These are phyloP conservation scores for Fusarium sp. DNA, from an alignment of 2,329 filamentous ascomycete species.

Conservation along the genomic window DNA sequence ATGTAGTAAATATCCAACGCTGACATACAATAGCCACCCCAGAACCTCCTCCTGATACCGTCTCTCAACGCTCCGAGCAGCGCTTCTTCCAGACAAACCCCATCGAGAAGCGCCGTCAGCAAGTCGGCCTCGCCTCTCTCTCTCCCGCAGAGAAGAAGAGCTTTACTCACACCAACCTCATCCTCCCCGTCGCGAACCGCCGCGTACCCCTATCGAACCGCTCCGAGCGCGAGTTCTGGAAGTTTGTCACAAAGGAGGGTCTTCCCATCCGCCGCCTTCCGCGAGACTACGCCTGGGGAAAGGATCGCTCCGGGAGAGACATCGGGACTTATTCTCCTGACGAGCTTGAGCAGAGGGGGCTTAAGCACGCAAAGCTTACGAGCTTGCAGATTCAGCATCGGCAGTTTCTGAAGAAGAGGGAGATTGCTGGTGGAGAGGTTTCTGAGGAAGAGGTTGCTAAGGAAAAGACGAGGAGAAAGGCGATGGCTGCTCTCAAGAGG, in stretches of 20 bases:
- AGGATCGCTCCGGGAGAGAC: constrained; percentile 62
- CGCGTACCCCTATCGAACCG: constrained; percentile 56
- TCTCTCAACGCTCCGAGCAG: constrained; percentile 60
- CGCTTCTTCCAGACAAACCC: constrained; percentile 64
- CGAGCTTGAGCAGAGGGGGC: constrained; percentile 57
- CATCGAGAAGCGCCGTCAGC: constrained; percentile 57
- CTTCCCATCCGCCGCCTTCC: constrained; percentile 61
- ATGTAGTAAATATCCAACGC: neutral
- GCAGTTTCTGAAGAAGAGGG: constrained; percentile 56
- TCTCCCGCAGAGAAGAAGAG: constrained; percentile 61
- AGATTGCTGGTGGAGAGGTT: constrained; percentile 37
- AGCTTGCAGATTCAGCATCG: constrained; percentile 58
- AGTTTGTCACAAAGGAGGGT: constrained; percentile 63
- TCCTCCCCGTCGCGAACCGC: constrained; percentile 55
- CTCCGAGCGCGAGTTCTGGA: constrained; percentile 69
- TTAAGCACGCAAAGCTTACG: constrained; percentile 57
- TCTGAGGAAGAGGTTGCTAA: constrained; percentile 55
- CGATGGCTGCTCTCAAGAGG: constrained; percentile 63
- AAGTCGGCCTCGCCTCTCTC: constrained; percentile 58
- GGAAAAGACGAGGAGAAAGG: constrained; percentile 60
- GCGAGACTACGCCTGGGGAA: constrained; percentile 60
- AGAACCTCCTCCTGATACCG: constrained; percentile 55
- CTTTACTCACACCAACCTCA: constrained; percentile 60
- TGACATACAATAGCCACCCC: constrained; percentile 38
- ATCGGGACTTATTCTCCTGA: constrained; percentile 60